phyloP scores from a whole-genome alignment of 2,329 filamentous ascomycete species.

The Penicillium glabrum region DNA sequence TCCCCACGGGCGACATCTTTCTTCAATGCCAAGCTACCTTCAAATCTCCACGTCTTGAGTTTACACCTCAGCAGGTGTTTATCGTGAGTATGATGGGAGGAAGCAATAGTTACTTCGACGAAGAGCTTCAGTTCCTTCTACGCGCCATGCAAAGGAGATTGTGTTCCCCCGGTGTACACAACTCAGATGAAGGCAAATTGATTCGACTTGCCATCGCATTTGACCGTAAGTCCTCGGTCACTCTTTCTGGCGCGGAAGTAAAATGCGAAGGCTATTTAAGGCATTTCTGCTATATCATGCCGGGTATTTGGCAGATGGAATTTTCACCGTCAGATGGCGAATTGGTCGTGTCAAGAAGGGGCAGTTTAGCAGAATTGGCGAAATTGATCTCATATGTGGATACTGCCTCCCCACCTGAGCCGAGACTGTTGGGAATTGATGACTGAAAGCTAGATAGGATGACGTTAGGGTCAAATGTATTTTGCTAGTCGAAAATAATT shows the following conservation, averaged over 20 bases:
- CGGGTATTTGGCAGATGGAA: no score
- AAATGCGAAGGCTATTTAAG: no score
- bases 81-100: background rate
- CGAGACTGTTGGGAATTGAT: no score
- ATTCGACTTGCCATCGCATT: background rate
- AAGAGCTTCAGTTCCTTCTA: background rate
- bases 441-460: no score
- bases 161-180: background rate
- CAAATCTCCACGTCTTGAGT: background rate
- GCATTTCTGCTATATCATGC: no score
- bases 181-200: background rate
- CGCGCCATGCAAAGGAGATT: background rate
- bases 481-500: no score
- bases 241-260: background rate
- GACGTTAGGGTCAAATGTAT: no score
- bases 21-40: background rate
- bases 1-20: background rate
- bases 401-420: no score
- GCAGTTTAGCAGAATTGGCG: no score
- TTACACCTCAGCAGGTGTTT: background rate
- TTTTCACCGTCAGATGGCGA: no score
- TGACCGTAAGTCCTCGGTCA: background rate
- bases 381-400: no score
- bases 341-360: no score
- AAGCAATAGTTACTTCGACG: background rate